Conservation (phyloP, 2,329 filamentous ascomycete species). For the Ophiostoma sp. region DNA sequence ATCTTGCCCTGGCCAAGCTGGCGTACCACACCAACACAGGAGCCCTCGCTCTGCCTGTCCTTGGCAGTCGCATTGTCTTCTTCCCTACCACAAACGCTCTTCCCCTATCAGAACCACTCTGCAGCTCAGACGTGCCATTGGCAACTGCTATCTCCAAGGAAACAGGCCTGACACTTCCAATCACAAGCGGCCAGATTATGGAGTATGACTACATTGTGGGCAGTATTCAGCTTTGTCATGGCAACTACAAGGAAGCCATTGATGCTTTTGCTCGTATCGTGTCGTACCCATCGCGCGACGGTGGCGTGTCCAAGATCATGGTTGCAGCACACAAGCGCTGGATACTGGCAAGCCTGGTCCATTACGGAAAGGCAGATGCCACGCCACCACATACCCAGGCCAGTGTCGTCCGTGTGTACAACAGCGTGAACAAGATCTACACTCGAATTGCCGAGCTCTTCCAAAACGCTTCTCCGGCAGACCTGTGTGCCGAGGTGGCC, state of each 20-base stretch:
- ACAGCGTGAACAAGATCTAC: constrained; percentile 62
- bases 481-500: constrained; percentile 3
- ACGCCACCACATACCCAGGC: constrained; percentile 53
- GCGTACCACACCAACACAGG: constrained; percentile 54
- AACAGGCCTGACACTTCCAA: constrained; percentile 51
- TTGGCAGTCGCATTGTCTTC: constrained; percentile 62
- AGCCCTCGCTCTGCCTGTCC: constrained; percentile 52
- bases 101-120: constrained; percentile 33
- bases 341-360: constrained; percentile 69
- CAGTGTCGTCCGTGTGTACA: constrained; percentile 52
- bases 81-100: constrained; percentile 35
- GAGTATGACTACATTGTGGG: constrained; percentile 66
- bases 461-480: background rate
- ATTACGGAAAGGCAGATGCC: constrained; percentile 51
- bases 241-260: constrained; percentile 58
- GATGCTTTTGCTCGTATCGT: constrained; percentile 61
- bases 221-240: constrained; percentile 57
- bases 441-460: constrained; percentile 54
- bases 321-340: constrained; percentile 89
- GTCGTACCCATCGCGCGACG: constrained; percentile 59
- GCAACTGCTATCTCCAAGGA: constrained; percentile 54
- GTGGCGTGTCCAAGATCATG: constrained; percentile 69
- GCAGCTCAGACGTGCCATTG: constrained; percentile 44
- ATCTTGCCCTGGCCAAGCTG: constrained; percentile 27
- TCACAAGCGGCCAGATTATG: constrained; percentile 52